Conservation (phyloP, 1,284 basidiomycete genomes). For the Crepidotus sp. region DNA sequence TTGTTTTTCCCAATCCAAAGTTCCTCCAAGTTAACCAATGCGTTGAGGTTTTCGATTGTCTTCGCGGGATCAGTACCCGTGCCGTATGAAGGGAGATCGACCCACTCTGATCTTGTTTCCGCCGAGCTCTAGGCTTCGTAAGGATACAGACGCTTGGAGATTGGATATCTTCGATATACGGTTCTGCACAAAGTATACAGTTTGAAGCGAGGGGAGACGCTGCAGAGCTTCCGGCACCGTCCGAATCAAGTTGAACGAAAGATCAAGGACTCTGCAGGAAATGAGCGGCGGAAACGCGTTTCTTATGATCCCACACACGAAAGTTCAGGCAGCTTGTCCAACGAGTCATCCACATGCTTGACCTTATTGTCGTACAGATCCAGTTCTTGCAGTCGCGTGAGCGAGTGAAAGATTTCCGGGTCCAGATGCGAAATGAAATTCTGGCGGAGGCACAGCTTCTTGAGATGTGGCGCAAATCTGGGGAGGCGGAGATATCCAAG, state of each 20-base stretch:
- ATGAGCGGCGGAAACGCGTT: conserved; percentile 6
- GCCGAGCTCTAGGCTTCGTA: conserved; percentile 86
- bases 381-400: conserved; percentile 75
- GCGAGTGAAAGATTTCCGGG: conserved; percentile 51
- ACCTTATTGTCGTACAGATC: conserved; percentile 96
- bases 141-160: conserved; percentile 48
- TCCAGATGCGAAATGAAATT: conserved; percentile 76
- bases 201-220: conserved; percentile 55
- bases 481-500: conserved; percentile 58
- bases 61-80: conserved; percentile 25
- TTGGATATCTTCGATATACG: conserved; percentile 78
- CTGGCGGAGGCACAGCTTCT: conserved; percentile 82
- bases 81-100: neutral
- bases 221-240: conserved; percentile 57
- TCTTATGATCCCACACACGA: conserved; percentile 36
- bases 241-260: conserved; percentile 91
- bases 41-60: conserved; percentile 86
- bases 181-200: conserved; percentile 95
- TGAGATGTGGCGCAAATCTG: conserved; percentile 63
- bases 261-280: conserved; percentile 64
- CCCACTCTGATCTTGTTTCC: conserved; percentile 84
- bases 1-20: conserved; percentile 99
- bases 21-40: conserved; percentile 77
- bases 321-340: conserved; percentile 56
- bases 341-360: conserved; percentile 57